phyloP scores from a whole-genome alignment of 257 asterid species.

The Nyctanthes arbortristis region DNA sequence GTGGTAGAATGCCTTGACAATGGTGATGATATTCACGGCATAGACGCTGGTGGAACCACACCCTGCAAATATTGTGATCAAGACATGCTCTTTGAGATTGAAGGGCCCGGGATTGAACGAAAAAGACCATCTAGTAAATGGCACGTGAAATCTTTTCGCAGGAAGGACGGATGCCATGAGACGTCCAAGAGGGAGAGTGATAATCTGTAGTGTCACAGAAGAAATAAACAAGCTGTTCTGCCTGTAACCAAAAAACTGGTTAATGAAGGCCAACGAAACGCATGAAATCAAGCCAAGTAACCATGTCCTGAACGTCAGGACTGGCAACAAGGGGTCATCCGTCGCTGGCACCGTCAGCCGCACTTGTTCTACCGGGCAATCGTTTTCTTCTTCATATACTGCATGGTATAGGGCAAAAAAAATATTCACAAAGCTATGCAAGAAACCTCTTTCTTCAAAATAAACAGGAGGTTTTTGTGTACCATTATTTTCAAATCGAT shows the following conservation, averaged over 20 bases:
- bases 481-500: conserved; percentile 16
- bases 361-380: conserved; percentile 67
- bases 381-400: conserved; percentile 33
- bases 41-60: conserved; percentile 54
- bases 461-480: not conserved
- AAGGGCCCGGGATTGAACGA: conserved; percentile 69
- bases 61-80: conserved; percentile 63
- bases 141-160: conserved; percentile 32
- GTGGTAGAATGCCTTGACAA: conserved; percentile 57
- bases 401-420: not conserved
- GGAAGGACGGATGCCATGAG: conserved; percentile 59
- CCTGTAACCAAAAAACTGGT: conserved; percentile 59
- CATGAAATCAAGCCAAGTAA: conserved; percentile 52
- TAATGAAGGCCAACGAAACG: conserved; percentile 42
- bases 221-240: conserved; percentile 38
- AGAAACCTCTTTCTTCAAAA: too few relatives aligned
- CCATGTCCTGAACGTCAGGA: conserved; percentile 64
- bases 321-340: conserved; percentile 51
- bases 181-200: conserved; percentile 54
- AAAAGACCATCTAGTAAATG: conserved; percentile 44
- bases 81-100: conserved; percentile 64
- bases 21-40: conserved; percentile 48
- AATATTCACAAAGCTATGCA: not conserved
- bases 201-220: conserved; percentile 49
- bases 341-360: conserved; percentile 56